Conservation (phyloP, 2,329 filamentous ascomycete genomes). For the Piedraia hortae region DNA sequence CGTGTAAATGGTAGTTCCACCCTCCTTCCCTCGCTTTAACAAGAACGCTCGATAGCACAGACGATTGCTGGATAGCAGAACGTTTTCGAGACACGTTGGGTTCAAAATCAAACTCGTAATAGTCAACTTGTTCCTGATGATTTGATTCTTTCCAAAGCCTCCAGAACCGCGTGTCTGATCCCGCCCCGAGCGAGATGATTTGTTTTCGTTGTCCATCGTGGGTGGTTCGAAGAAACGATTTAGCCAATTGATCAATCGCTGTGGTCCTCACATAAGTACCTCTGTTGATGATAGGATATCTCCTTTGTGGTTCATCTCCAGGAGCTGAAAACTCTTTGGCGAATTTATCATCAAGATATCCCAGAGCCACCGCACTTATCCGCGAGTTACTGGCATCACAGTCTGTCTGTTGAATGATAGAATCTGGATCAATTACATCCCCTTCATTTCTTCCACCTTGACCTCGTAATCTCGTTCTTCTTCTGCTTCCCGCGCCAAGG, state of each 20-base stretch:
- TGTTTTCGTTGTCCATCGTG: slow-evolving; percentile 21
- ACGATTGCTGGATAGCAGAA: slow-evolving; percentile 5
- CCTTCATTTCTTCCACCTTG: slow-evolving; percentile 5
- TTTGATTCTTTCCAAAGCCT: slow-evolving; percentile 26
- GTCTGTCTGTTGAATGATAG: slow-evolving; percentile 74
- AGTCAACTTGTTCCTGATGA: slow-evolving; percentile 14
- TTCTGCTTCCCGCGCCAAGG: slow-evolving; percentile 24
- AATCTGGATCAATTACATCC: no score
- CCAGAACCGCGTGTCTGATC: slow-evolving; percentile 75
- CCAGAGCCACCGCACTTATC: slow-evolving; percentile 60
- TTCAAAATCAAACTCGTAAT: slow-evolving; percentile 83
- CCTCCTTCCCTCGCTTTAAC: slow-evolving; percentile 5
- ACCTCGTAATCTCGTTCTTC: slow-evolving; percentile 4
- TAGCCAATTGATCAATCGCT: slow-evolving; percentile 53
- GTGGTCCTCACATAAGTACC: slow-evolving; percentile 82
- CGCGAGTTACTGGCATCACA: slow-evolving; percentile 72
- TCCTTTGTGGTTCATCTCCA: slow-evolving; percentile 24
- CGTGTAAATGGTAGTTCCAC: slow-evolving; percentile 24
- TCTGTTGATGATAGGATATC: slow-evolving; percentile 81
- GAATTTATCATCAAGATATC: slow-evolving; percentile 63
- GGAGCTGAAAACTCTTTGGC: slow-evolving; percentile 36
- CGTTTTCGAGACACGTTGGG: slow-evolving; percentile 22
- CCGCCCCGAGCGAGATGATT: slow-evolving; percentile 76
- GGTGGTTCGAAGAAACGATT: slow-evolving; percentile 32
- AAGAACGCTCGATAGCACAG: slow-evolving; percentile 4